Evolutionary conservation across 495 filamentous ascomycete genomes (phyloP).

Genomic region (Tuber calosporum): DNA sequence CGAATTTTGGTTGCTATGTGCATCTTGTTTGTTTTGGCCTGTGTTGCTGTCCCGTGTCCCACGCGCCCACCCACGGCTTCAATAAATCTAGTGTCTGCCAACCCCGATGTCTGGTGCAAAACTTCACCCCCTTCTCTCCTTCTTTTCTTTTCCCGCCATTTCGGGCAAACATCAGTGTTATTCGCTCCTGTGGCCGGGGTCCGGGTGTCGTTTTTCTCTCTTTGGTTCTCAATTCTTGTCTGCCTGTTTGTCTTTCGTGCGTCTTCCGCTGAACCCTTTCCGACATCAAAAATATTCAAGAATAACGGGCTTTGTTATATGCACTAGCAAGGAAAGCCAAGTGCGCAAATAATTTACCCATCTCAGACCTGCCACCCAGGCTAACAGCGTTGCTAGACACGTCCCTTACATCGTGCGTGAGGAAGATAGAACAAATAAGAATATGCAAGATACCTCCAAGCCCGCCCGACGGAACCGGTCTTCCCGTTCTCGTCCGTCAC

Average conservation of each 20-base stretch:
- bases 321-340: background rate
- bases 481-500: conserved; percentile 39
- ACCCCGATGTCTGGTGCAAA: background rate
- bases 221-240: background rate
- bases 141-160: background rate
- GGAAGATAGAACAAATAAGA: background rate
- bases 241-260: background rate
- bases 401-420: background rate
- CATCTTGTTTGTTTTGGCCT: conserved; percentile 3
- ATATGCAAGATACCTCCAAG: conserved; percentile 30
- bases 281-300: background rate
- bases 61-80: background rate
- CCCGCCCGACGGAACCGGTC: conserved; percentile 32
- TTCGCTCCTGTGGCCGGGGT: background rate
- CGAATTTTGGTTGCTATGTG: background rate
- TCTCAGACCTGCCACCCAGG: background rate
- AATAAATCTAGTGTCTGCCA: conserved; percentile 3
- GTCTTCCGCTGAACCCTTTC: background rate
- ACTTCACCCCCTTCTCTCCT: background rate
- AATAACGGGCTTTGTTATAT: background rate
- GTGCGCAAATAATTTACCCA: background rate
- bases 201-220: background rate
- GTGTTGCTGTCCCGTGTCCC: conserved; percentile 3
- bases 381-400: background rate
- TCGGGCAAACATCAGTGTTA: background rate